A percentile compares a stretch with the other conserved stretches of the same genome.
Evolutionary conservation across 164 flowering plant genomes (phyloP).

Genomic region (Tetrastigma voinierianum): DNA sequence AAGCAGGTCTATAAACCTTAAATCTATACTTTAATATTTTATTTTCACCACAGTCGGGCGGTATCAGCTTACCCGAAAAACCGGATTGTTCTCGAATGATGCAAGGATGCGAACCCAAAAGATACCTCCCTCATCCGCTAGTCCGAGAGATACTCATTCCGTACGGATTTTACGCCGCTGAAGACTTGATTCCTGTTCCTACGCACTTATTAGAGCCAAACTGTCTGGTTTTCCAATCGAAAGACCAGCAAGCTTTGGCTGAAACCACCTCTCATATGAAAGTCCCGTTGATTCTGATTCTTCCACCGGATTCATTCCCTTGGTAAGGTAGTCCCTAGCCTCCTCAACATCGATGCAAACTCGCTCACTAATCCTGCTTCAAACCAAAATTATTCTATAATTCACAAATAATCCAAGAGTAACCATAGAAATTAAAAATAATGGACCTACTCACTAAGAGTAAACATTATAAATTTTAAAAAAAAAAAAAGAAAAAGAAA

Average conservation of each 20-base stretch:
- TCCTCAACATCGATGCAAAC: slow-evolving; percentile 70
- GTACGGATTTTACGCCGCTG: slow-evolving; percentile 80
- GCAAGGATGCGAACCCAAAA: slow-evolving; percentile 1
- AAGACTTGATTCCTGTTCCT: slow-evolving; percentile 56
- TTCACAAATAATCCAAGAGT: background rate
- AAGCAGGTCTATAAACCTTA: no score
- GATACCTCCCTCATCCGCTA: slow-evolving; percentile 8
- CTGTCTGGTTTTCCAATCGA: slow-evolving; percentile 46
- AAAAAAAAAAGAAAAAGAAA: no score
- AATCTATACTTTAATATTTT: no score
- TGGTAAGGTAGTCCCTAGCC: slow-evolving; percentile 67
- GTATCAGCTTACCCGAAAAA: background rate
- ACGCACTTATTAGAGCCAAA: slow-evolving; percentile 38
- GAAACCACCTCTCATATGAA: slow-evolving; percentile 68
- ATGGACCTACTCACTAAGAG: background rate
- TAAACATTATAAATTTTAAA: no score
- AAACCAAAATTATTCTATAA: slow-evolving; percentile 4
- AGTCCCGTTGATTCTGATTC: slow-evolving; percentile 73
- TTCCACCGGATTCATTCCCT: slow-evolving; percentile 82
- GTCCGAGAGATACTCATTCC: slow-evolving; percentile 61
- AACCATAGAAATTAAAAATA: background rate
- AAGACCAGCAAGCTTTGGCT: slow-evolving; percentile 63
- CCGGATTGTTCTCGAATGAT: no score
- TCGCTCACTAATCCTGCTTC: slow-evolving; percentile 76
- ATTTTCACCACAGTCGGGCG: no score